phyloP scores from a whole-genome alignment of 2,329 filamentous ascomycete genomes.

The Drechslerella dactyloides region DNA sequence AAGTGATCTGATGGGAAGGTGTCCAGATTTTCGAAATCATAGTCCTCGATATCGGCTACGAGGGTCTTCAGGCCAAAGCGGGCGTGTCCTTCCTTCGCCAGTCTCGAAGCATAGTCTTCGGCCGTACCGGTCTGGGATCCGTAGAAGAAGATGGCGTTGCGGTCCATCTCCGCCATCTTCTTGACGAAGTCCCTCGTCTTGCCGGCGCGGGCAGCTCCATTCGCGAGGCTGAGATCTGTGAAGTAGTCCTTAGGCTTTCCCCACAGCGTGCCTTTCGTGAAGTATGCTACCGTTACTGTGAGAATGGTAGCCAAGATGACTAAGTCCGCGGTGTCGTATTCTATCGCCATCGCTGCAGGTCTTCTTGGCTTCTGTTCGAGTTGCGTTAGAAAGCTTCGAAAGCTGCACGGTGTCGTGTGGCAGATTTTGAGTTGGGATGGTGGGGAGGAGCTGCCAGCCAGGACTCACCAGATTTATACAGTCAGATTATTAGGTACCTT shows the following conservation, averaged over 20 bases:
- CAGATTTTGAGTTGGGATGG: too few relatives aligned
- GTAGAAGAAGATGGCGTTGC: conserved; percentile 98
- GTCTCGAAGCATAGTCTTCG: conserved; percentile 93
- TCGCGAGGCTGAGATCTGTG: conserved; percentile 70
- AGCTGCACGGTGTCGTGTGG: too few relatives aligned
- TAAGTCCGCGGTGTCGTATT: conserved; percentile 94
- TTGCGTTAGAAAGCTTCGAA: background rate
- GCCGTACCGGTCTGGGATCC: conserved; percentile 98
- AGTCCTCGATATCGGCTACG: conserved; percentile 97
- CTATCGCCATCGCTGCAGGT: conserved; percentile 70
- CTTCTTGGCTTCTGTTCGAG: background rate
- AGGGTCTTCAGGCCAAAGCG: conserved; percentile 96
- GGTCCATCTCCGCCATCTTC: conserved; percentile 92
- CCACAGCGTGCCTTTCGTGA: conserved; percentile 97
- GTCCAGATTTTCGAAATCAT: conserved; percentile 94
- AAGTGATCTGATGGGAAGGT: conserved; percentile 86
- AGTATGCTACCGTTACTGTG: conserved; percentile 87
- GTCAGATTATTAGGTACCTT: too few relatives aligned
- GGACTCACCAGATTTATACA: too few relatives aligned
- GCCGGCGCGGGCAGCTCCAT: conserved; percentile 70
- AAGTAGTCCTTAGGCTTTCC: conserved; percentile 87
- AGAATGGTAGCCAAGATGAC: conserved; percentile 86
- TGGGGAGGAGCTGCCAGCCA: too few relatives aligned
- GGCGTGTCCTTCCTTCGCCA: conserved; percentile 97
- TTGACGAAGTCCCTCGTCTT: conserved; percentile 91